These are phyloP conservation scores for Phytophthora pini DNA, from an alignment of 352 stramenopile species.

Conservation along the genomic window DNA sequence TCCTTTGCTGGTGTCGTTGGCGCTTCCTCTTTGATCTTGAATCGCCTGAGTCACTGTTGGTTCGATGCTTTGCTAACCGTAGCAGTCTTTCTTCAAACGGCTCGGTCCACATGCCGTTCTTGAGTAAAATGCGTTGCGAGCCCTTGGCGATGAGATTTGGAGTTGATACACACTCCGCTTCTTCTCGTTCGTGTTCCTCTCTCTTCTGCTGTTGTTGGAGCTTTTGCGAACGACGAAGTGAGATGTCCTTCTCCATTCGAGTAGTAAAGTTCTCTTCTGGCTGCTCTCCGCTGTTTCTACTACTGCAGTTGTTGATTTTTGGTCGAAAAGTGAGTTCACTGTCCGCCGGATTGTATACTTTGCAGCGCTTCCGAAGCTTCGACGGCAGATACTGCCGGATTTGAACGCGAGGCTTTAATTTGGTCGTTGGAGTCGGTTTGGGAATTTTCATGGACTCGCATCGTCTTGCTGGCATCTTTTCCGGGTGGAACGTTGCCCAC, in stretches of 20 bases:
- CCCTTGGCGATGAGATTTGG: conserved; percentile 51
- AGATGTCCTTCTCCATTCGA: conserved; percentile 61
- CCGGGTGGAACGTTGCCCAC: conserved; percentile 60
- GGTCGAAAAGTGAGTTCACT: conserved; percentile 57
- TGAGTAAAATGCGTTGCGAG: conserved; percentile 57
- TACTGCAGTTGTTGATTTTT: conserved; percentile 52
- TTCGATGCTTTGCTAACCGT: conserved; percentile 31
- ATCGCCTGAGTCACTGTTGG: not conserved
- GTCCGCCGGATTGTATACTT: conserved; percentile 32
- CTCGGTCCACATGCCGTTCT: conserved; percentile 61
- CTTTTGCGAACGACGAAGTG: conserved; percentile 31
- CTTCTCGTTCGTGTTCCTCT: conserved; percentile 28
- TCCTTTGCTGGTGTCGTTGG: conserved; percentile 20
- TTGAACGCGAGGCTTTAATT: conserved; percentile 22
- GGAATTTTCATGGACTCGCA: conserved; percentile 13
- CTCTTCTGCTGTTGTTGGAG: conserved; percentile 28
- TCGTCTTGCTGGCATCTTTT: conserved; percentile 50
- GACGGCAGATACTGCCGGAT: conserved; percentile 23
- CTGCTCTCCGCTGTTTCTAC: conserved; percentile 5
- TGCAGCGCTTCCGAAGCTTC: conserved; percentile 21
- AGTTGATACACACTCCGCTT: conserved; percentile 9
- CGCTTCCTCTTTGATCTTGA: conserved; percentile 17
- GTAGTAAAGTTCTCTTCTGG: conserved; percentile 26
- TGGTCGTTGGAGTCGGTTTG: conserved; percentile 1
- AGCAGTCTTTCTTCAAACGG: conserved; percentile 40